A percentile compares a stretch with the other conserved stretches of the same genome.
Evolutionary conservation across 805 yeast genomes (phyloP).

Genomic region (Wickerhamiella vanderwaltii): DNA sequence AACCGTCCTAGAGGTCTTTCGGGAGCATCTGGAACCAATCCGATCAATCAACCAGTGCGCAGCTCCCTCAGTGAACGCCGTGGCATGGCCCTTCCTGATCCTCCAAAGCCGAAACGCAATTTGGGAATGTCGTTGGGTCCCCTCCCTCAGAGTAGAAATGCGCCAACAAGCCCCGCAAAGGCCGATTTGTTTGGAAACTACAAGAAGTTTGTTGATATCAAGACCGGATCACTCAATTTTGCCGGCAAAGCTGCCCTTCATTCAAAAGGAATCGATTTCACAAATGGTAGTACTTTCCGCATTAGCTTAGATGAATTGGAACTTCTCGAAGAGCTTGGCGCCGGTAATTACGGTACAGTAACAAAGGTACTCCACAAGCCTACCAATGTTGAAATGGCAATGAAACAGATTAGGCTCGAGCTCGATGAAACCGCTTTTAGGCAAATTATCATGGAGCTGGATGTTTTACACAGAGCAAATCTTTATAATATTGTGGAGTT

Average conservation of each 20-base stretch:
- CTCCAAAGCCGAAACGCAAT: constrained; percentile 1
- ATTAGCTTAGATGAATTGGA: constrained; percentile 77
- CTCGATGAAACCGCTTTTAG: constrained; percentile 87
- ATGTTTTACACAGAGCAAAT: constrained; percentile 80
- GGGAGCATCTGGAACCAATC: too few relatives aligned
- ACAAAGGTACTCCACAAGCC: constrained; percentile 88
- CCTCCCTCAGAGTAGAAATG: constrained; percentile 23
- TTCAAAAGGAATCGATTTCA: constrained; percentile 82
- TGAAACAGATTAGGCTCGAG: constrained; percentile 91
- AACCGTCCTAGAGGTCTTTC: constrained; percentile 36
- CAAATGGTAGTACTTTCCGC: constrained; percentile 75
- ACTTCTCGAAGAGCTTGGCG: constrained; percentile 64
- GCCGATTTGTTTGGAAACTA: constrained; percentile 57
- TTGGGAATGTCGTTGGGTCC: constrained; percentile 2
- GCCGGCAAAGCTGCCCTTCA: constrained; percentile 88
- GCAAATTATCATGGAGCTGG: constrained; percentile 92
- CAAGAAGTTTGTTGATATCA: constrained; percentile 78
- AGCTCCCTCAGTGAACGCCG: too few relatives aligned
- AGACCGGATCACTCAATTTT: constrained; percentile 83
- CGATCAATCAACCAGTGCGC: too few relatives aligned
- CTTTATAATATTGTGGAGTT: constrained; percentile 90
- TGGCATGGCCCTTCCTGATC: constrained; percentile 6
- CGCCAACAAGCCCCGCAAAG: constrained; percentile 23
- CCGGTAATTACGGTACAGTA: constrained; percentile 95
- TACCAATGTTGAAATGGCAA: constrained; percentile 85